phyloP scores from a whole-genome alignment of 176 grass and related monocot genomes.

The Cymbopogon citratus region DNA sequence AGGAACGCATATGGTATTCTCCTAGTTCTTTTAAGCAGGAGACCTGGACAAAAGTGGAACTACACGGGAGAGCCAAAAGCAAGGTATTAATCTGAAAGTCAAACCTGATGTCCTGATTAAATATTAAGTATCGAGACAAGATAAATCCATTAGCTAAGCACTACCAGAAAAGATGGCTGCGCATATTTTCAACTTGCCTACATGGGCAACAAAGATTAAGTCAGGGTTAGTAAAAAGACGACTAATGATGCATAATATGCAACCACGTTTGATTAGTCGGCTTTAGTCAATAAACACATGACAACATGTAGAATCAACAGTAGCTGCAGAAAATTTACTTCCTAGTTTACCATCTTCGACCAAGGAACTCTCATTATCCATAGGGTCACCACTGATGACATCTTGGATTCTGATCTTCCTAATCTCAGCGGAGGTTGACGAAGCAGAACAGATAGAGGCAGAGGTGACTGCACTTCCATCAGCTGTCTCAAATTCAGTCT shows the following conservation, averaged over 20 bases:
- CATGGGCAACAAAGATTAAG: not conserved
- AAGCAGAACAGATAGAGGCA: constrained; percentile 33
- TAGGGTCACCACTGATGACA: constrained; percentile 44
- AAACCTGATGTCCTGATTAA: not conserved
- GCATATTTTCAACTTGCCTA: too few relatives aligned
- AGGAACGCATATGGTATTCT: too few relatives aligned
- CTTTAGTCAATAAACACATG: not conserved
- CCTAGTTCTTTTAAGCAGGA: too few relatives aligned
- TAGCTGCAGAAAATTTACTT: too few relatives aligned
- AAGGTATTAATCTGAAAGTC: not conserved
- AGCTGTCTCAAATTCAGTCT: constrained; percentile 42
- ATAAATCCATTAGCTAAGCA: not conserved
- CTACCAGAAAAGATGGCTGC: not conserved
- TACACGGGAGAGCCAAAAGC: not conserved
- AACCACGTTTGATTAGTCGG: not conserved
- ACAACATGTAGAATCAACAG: not conserved
- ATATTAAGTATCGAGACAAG: not conserved
- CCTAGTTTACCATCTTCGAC: constrained; percentile 25
- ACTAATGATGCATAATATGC: not conserved
- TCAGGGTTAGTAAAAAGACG: not conserved
- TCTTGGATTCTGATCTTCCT: constrained; percentile 74
- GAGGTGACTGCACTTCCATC: constrained; percentile 44
- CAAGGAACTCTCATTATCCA: constrained; percentile 28
- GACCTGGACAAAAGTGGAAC: too few relatives aligned
- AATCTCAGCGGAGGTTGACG: constrained; percentile 26